A percentile compares a stretch with the other conserved stretches of the same genome.
Conservation (phyloP, 768 basidiomycete species). For the Hygrocybe punicea region DNA sequence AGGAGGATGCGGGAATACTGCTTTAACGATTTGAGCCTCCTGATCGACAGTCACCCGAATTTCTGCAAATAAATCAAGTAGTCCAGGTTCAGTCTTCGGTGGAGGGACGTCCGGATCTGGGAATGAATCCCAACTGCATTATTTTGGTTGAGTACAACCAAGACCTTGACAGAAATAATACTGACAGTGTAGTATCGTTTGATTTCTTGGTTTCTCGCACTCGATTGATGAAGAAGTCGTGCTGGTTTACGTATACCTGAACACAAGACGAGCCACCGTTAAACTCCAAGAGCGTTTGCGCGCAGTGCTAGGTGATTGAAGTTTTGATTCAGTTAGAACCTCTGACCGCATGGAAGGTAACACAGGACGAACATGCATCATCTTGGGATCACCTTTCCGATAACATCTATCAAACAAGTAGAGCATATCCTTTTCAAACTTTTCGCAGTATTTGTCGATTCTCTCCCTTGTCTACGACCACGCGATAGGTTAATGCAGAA, state of each 20-base stretch:
- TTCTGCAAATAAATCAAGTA: slow-evolving; percentile 77
- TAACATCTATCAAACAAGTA: slow-evolving; percentile 94
- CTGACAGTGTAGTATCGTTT: slow-evolving; percentile 58
- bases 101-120: slow-evolving; percentile 75
- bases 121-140: slow-evolving; percentile 70
- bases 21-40: slow-evolving; percentile 96
- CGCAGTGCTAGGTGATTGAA: slow-evolving; percentile 82
- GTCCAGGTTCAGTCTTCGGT: slow-evolving; percentile 75
- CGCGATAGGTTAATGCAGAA: neutral
- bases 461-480: slow-evolving; percentile 71
- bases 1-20: slow-evolving; percentile 94
- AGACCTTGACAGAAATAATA: neutral
- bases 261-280: slow-evolving; percentile 97
- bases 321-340: neutral
- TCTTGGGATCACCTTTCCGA: slow-evolving; percentile 94
- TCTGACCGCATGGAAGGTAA: neutral
- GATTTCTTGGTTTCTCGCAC: slow-evolving; percentile 60
- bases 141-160: neutral
- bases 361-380: slow-evolving; percentile 82
- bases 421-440: slow-evolving; percentile 98
- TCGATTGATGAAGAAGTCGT: slow-evolving; percentile 98
- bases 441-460: slow-evolving; percentile 97
- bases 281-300: slow-evolving; percentile 93
- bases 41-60: slow-evolving; percentile 90
- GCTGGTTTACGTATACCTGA: slow-evolving; percentile 98